Base-by-base conservation (phyloP, 1,139 yeast genomes). In the Blastobotrys ciferrii region DNA sequence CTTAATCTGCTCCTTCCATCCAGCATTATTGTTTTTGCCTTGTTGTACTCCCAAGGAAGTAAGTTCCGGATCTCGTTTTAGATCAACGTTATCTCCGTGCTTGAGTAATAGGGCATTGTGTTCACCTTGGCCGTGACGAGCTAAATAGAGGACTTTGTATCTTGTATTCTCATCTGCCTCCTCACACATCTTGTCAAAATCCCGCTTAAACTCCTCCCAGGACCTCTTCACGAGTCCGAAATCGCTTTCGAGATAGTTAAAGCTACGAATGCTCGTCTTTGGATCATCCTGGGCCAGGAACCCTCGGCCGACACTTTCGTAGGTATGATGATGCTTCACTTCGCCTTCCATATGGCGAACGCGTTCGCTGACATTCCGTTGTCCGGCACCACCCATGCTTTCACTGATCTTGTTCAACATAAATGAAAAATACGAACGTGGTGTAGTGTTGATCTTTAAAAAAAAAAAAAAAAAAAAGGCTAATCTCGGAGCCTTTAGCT, bases 111-210 rank as follows among this genome's bases (percentile, higher is more conserved):
- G 86, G 17, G 75, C 69, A 57, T 85, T 86, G 60, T 85, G 92
- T 65, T 72, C 78, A 0, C 94, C 94, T 65, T 85, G 86, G 7
- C 94, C 94, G 59, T 86, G 94, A 51, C 95, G 72, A 1, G 87
- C 89, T 46, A 83, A 68, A 46, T 81, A 74, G 4, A 84, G 54
- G 38, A 84, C 61, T 61, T 83, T 84, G 63, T 82, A 81, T 19
- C 61, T 60, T 30, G 66, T 74, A 46, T 73, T 68, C 1, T 58
- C 57, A 0, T 60, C 63, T 2, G 75, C 70, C 1, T 54, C 20
- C 1, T 52, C 54, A 53, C 79, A 79, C 53, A 80, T 64, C 5
- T 61, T 52, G 0, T 63, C 52, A 12, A 82, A 50, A 19, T 70
- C 65, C 0, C 46, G 45, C 1, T 68, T 47, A 11, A 79, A 61